Evolutionary conservation across 2,329 filamentous ascomycete genomes (phyloP).

Genomic region (Teratosphaeria gauchensis): DNA sequence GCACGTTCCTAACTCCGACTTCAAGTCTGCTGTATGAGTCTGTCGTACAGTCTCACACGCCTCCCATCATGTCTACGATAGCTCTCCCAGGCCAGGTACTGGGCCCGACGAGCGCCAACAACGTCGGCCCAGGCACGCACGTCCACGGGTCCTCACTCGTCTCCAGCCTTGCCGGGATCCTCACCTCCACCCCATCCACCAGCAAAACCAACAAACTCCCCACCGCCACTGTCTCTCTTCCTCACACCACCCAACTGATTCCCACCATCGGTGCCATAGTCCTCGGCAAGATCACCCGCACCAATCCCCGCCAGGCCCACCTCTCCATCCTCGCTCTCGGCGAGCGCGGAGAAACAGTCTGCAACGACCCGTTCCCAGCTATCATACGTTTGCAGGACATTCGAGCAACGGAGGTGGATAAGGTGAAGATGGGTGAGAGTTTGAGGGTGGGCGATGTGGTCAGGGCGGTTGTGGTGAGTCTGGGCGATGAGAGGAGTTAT

Average conservation of each 20-base stretch:
- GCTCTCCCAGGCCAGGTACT: constrained; percentile 77
- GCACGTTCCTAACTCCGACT: not conserved
- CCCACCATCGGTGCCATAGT: constrained; percentile 74
- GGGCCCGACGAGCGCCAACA: constrained; percentile 56
- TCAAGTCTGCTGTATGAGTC: not conserved
- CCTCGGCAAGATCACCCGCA: constrained; percentile 74
- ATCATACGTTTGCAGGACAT: constrained; percentile 61
- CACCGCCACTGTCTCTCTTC: constrained; percentile 29
- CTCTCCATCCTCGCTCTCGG: constrained; percentile 79
- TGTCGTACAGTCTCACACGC: not conserved
- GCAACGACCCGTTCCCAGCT: constrained; percentile 22
- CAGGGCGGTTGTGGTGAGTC: constrained; percentile 66
- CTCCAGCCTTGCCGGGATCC: constrained; percentile 69
- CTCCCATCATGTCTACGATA: constrained; percentile 25
- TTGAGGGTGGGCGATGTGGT: constrained; percentile 92
- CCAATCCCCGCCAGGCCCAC: constrained; percentile 74
- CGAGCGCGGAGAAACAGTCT: constrained; percentile 29
- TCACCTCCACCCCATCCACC: constrained; percentile 29
- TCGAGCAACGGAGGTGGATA: constrained; percentile 89
- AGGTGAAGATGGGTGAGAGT: constrained; percentile 79
- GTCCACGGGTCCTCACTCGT: constrained; percentile 65
- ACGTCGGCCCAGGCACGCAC: constrained; percentile 75
- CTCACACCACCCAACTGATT: constrained; percentile 57
- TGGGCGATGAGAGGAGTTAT: constrained; percentile 91
- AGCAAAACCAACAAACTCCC: constrained; percentile 44